Percentiles rank a stretch among this genome's conserved stretches.
Evolutionary conservation across 2,329 filamentous ascomycete genomes (phyloP).

Genomic region (Xylariaceae sp.): DNA sequence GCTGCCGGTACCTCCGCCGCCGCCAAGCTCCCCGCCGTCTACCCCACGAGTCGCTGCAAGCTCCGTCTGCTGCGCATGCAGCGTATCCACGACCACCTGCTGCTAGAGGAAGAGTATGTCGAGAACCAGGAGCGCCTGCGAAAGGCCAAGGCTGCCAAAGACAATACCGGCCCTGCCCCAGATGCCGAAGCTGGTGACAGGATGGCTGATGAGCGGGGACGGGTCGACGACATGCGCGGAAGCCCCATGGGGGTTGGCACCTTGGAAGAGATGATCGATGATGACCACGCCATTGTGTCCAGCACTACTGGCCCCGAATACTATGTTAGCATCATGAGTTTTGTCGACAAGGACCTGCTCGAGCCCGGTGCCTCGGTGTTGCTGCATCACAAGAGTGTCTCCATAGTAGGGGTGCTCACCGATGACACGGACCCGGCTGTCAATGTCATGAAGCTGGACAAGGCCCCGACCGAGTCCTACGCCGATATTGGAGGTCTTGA

Average conservation of each 20-base stretch:
- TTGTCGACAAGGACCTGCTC: slow-evolving; percentile 96
- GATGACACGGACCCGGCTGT: slow-evolving; percentile 95
- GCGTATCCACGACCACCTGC: slow-evolving; percentile 92
- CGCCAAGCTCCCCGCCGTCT: slow-evolving; percentile 90
- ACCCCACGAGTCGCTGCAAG: slow-evolving; percentile 96
- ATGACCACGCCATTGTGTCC: slow-evolving; percentile 97
- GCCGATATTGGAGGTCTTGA: slow-evolving; percentile 97
- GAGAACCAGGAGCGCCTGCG: slow-evolving; percentile 97
- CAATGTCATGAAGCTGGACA: slow-evolving; percentile 98
- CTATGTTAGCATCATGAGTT: slow-evolving; percentile 99
- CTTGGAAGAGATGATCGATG: slow-evolving; percentile 96
- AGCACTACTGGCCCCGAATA: slow-evolving; percentile 97
- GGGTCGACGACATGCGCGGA: slow-evolving; percentile 97
- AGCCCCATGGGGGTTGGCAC: slow-evolving; percentile 98
- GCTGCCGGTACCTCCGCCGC: slow-evolving; percentile 87
- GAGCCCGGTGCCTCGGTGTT: slow-evolving; percentile 95
- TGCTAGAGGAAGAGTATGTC: slow-evolving; percentile 97
- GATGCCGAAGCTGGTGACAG: slow-evolving; percentile 76
- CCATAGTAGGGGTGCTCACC: slow-evolving; percentile 93
- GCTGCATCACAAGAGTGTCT: slow-evolving; percentile 95
- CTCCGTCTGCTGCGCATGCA: slow-evolving; percentile 96
- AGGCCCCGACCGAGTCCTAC: slow-evolving; percentile 96
- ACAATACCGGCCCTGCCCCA: slow-evolving; percentile 59
- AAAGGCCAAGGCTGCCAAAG: slow-evolving; percentile 81
- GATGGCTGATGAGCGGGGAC: slow-evolving; percentile 88